Evolutionary conservation across 352 stramenopile species (phyloP).

Genomic region (Phytophthora pini): DNA sequence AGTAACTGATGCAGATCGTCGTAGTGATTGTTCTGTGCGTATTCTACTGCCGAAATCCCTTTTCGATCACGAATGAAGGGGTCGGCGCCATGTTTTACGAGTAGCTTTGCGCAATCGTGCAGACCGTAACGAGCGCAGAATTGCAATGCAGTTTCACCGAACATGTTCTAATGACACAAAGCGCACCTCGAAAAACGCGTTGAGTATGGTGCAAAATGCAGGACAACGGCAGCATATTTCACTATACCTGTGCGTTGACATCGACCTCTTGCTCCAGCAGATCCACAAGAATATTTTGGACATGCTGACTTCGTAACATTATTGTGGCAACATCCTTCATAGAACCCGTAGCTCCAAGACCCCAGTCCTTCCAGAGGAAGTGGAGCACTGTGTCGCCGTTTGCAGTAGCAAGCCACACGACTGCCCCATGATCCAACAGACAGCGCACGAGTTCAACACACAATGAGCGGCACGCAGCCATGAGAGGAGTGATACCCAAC

Average conservation of each 20-base stretch:
- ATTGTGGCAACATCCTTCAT: constrained; percentile 42
- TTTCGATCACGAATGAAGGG: constrained; percentile 40
- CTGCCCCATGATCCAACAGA: constrained; percentile 59
- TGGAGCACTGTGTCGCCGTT: constrained; percentile 77
- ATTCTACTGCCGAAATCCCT: constrained; percentile 48
- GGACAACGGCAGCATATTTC: background rate
- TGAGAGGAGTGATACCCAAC: constrained; percentile 68
- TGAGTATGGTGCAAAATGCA: background rate
- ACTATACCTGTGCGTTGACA: constrained; percentile 64
- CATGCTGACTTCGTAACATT: constrained; percentile 43
- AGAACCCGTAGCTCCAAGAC: constrained; percentile 12
- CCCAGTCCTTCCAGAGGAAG: constrained; percentile 66
- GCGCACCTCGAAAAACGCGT: background rate
- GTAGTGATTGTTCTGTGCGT: constrained; percentile 45
- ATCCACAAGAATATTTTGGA: constrained; percentile 44
- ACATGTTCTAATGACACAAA: constrained; percentile 52
- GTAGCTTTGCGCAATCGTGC: constrained; percentile 57
- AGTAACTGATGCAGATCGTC: constrained; percentile 48
- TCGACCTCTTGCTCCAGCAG: constrained; percentile 44
- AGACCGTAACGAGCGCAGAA: constrained; percentile 60
- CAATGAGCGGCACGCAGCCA: constrained; percentile 65
- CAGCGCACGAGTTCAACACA: constrained; percentile 53
- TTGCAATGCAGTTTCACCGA: constrained; percentile 69
- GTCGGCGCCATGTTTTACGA: constrained; percentile 55
- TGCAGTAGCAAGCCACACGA: constrained; percentile 56